Percentiles rank a stretch among this genome's conserved stretches.
phyloP scores from a whole-genome alignment of 495 filamentous ascomycete species.

The Trypethelium eluteriae region DNA sequence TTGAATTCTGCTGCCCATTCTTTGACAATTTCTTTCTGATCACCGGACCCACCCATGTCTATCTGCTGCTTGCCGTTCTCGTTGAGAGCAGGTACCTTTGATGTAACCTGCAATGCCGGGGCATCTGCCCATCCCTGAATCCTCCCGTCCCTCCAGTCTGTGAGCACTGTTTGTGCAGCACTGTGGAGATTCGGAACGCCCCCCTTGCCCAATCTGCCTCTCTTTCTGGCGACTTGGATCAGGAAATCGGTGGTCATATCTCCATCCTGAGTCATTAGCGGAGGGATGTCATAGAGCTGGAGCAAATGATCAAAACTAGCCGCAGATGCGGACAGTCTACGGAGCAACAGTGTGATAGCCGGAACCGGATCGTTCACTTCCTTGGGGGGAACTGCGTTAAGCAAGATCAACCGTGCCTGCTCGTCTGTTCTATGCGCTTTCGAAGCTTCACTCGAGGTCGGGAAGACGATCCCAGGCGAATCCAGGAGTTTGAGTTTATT shows the following conservation, averaged over 20 bases:
- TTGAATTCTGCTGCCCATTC: slow-evolving; percentile 96
- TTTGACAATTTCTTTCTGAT: slow-evolving; percentile 79
- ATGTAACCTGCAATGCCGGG: slow-evolving; percentile 52
- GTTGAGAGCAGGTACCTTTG: slow-evolving; percentile 31
- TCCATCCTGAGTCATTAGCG: slow-evolving; percentile 58
- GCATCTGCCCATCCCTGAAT: slow-evolving; percentile 88
- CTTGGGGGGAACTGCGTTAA: slow-evolving; percentile 88
- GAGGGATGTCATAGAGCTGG: slow-evolving; percentile 70
- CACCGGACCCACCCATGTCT: slow-evolving; percentile 35
- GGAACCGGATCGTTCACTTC: slow-evolving; percentile 76
- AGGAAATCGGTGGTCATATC: slow-evolving; percentile 88
- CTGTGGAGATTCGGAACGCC: slow-evolving; percentile 81
- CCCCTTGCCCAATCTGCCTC: slow-evolving; percentile 79
- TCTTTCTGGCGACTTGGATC: slow-evolving; percentile 85
- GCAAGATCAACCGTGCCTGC: slow-evolving; percentile 74
- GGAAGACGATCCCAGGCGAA: slow-evolving; percentile 94
- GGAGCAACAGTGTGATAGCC: slow-evolving; percentile 72
- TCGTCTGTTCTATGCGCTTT: slow-evolving; percentile 61
- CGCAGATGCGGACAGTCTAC: slow-evolving; percentile 63
- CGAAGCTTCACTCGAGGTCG: slow-evolving; percentile 45
- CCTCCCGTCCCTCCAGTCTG: slow-evolving; percentile 89
- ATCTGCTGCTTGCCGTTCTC: slow-evolving; percentile 27
- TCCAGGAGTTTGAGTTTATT: slow-evolving; percentile 91
- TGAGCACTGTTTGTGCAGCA: slow-evolving; percentile 86
- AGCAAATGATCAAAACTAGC: slow-evolving; percentile 67